These are phyloP conservation scores for Pythium grandisporangium DNA, from an alignment of 352 stramenopile species.

Conservation along the genomic window DNA sequence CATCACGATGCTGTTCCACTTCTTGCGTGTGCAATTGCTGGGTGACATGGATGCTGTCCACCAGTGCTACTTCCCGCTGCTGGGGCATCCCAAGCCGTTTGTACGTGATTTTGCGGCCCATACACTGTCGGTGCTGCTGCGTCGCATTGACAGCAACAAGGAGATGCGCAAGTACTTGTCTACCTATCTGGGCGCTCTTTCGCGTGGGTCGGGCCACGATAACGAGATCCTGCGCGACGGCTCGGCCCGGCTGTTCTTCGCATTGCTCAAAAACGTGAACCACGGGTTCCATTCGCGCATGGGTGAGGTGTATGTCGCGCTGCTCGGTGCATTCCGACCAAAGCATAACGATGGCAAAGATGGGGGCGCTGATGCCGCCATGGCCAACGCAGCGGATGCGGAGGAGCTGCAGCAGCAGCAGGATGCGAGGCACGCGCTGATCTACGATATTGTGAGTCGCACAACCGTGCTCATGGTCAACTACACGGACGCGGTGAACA, in stretches of 20 bases:
- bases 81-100: conserved; percentile 78
- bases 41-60: conserved; percentile 87
- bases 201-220: conserved; percentile 44
- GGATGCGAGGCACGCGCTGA: conserved; percentile 14
- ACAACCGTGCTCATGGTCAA: conserved; percentile 68
- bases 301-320: conserved; percentile 60
- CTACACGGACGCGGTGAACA: conserved; percentile 62
- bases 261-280: conserved; percentile 75
- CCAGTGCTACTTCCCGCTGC: conserved; percentile 85
- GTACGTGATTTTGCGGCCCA: conserved; percentile 87
- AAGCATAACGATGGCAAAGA: too few species aligned
- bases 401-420: too few species aligned
- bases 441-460: conserved; percentile 62
- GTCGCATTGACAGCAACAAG: conserved; percentile 66
- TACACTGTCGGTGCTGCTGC: conserved; percentile 76
- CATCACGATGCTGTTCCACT: conserved; percentile 85
- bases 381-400: conserved; percentile 4
- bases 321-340: conserved; percentile 65
- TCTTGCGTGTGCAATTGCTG: conserved; percentile 73
- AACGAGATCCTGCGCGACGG: conserved; percentile 71
- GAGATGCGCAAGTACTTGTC: conserved; percentile 74
- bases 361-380: conserved; percentile 2
- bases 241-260: conserved; percentile 82
- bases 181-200: conserved; percentile 67
- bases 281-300: conserved; percentile 83